Percentiles rank a stretch among this genome's conserved stretches.
Evolutionary conservation across 2,329 filamentous ascomycete genomes (phyloP).

Genomic region (Talaromyces sp.): DNA sequence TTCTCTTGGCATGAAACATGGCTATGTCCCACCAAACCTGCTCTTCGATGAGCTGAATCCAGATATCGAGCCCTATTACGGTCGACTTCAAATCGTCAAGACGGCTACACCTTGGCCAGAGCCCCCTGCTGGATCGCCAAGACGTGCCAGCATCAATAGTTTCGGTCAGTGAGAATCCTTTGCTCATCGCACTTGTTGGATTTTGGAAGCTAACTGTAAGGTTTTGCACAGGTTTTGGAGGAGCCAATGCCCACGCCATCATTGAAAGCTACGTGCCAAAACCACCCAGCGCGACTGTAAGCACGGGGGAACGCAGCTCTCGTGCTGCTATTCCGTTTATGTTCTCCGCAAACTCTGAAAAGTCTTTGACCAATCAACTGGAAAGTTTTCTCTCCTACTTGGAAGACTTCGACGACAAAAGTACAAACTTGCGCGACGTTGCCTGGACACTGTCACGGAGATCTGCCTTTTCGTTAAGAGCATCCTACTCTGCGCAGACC

Average conservation of each 20-base stretch:
- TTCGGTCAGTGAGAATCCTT: constrained; percentile 33
- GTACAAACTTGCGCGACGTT: constrained; percentile 6
- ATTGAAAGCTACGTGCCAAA: constrained; percentile 18
- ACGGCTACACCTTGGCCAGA: constrained; percentile 18
- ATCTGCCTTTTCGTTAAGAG: neutral
- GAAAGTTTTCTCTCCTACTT: neutral
- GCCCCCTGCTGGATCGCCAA: constrained; percentile 19
- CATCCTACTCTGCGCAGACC: neutral
- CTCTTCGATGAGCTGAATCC: constrained; percentile 29
- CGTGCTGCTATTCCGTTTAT: neutral
- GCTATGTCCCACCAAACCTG: constrained; percentile 27
- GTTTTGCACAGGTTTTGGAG: constrained; percentile 28
- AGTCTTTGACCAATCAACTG: neutral
- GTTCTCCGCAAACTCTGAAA: constrained; percentile 16
- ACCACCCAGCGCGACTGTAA: neutral
- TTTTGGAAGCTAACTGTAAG: neutral
- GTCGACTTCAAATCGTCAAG: constrained; percentile 23
- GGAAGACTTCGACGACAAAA: neutral
- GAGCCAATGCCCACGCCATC: constrained; percentile 33
- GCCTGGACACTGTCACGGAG: constrained; percentile 15
- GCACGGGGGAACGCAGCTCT: neutral
- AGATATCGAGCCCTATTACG: constrained; percentile 23
- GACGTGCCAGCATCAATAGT: constrained; percentile 37
- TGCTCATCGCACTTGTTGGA: neutral
- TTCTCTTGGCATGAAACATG: constrained; percentile 36